Conservation (phyloP, 108 stramenopile genomes). For the Pseudonitzschia pungens region DNA sequence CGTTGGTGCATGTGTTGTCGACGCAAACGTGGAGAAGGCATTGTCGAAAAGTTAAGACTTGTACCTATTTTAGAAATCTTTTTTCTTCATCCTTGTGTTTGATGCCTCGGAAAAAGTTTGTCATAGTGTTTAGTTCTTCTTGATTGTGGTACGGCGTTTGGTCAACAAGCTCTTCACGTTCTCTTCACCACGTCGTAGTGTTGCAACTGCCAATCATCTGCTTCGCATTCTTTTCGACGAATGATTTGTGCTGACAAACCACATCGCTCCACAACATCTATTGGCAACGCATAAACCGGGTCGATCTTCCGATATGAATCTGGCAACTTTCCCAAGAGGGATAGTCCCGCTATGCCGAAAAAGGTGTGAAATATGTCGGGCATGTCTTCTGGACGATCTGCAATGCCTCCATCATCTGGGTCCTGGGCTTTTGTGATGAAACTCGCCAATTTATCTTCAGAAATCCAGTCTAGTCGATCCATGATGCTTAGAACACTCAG, state of each 20-base stretch:
- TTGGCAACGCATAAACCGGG: conserved; percentile 86
- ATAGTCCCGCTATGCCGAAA: conserved; percentile 94
- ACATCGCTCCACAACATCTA: conserved; percentile 63
- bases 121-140: not conserved
- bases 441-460: conserved; percentile 62
- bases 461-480: conserved; percentile 92
- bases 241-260: conserved; percentile 65
- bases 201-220: conserved; percentile 43
- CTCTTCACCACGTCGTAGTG: conserved; percentile 27
- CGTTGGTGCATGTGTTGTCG: conserved; percentile 21
- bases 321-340: conserved; percentile 78
- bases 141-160: no score
- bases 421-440: conserved; percentile 98
- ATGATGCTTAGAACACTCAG: conserved; percentile 89
- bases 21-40: not conserved
- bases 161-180: no score
- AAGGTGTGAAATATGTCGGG: conserved; percentile 99
- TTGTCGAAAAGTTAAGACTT: conserved; percentile 11
- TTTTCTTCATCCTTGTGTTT: not conserved
- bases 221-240: conserved; percentile 12
- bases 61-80: not conserved
- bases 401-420: conserved; percentile 96
- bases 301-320: conserved; percentile 65
- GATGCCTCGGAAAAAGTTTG: not conserved
- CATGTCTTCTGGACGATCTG: conserved; percentile 95